These are phyloP conservation scores for Gliomastix tumulicola DNA, from an alignment of 2,329 filamentous ascomycete species.

Conservation along the genomic window DNA sequence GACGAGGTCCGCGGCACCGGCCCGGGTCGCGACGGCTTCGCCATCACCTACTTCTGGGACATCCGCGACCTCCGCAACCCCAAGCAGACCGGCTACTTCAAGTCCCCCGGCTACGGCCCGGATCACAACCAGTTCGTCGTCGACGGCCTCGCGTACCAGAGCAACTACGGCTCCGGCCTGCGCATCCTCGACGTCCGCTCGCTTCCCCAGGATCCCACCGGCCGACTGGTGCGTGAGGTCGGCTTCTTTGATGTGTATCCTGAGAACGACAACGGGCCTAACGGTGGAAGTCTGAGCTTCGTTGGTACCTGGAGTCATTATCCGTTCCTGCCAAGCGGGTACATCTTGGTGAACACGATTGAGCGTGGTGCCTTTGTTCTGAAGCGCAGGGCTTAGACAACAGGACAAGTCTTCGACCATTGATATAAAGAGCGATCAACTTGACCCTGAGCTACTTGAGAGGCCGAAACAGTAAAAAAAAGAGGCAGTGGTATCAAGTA, in stretches of 20 bases:
- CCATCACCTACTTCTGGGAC: slow-evolving; percentile 42
- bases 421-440: slow-evolving; percentile 9
- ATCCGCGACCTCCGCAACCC: slow-evolving; percentile 31
- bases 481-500: slow-evolving; percentile 1
- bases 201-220: slow-evolving; percentile 23
- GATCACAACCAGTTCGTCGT: slow-evolving; percentile 38
- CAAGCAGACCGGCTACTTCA: slow-evolving; percentile 29
- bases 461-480: background rate
- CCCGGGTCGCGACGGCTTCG: slow-evolving; percentile 29
- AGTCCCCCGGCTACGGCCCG: slow-evolving; percentile 15
- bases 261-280: slow-evolving; percentile 32
- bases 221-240: slow-evolving; percentile 29
- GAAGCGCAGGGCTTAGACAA: slow-evolving; percentile 10
- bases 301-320: slow-evolving; percentile 36
- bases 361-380: slow-evolving; percentile 32
- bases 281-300: slow-evolving; percentile 25
- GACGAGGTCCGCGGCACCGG: slow-evolving; percentile 33
- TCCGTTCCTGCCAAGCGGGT: slow-evolving; percentile 32
- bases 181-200: slow-evolving; percentile 23
- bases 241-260: slow-evolving; percentile 39
- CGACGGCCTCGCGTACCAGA: slow-evolving; percentile 32
- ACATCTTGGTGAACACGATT: slow-evolving; percentile 33
- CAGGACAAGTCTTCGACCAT: too few relatives aligned
- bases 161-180: slow-evolving; percentile 35
- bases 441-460: background rate